Base-by-base conservation (phyloP, 352 stramenopile species). In the Pythium sukuiense region DNA sequence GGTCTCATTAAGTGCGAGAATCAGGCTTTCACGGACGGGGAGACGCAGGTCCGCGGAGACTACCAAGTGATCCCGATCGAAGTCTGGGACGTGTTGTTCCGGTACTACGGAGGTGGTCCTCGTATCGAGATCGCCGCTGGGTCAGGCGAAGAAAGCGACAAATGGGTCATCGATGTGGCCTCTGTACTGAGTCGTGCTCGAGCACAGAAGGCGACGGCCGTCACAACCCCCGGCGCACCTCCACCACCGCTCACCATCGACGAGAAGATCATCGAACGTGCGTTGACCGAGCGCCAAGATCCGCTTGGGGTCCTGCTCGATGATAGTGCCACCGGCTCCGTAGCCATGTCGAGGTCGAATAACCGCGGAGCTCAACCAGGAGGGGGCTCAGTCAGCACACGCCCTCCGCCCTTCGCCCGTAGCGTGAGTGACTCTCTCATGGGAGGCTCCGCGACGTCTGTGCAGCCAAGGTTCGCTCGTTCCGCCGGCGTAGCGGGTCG, bases 71-170 rank as follows among this genome's bases (percentile, higher is more conserved):
- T 93, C 32, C 77, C 84, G 12, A 55, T 74, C 2, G 85, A 93
- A 48, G 77, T 93, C 0, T 93, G 79, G 78, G 82, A 92, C 20
- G 85, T 90, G 53, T 78, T 91, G 33, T 73, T 82, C 37, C 76
- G 83, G 20, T 70, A 89, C 2, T 93, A 93, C 59, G 81, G 85
- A 39, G 85, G 85, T 20, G 78, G 77, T 8, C 85, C 85, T 24
- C 87, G 78, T 68, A 76, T 85, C 49, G 71, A 90, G 18, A 74
- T 89, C 8, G 59, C 52, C 9, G 63, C 72, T 1, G 52, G 79
- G 32, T 54, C 80, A 4, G 53, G 59, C 3, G 59, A 59, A n/a
- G 73, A 63, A 8, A 9, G 30, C 2, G 69, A 63, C 39, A 46
- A 67, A 20, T 75, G 69, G 69, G 55, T 71, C 39, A 55, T 75